Base-by-base conservation (phyloP, 208 protist species). In the Crithidia sp. region DNA sequence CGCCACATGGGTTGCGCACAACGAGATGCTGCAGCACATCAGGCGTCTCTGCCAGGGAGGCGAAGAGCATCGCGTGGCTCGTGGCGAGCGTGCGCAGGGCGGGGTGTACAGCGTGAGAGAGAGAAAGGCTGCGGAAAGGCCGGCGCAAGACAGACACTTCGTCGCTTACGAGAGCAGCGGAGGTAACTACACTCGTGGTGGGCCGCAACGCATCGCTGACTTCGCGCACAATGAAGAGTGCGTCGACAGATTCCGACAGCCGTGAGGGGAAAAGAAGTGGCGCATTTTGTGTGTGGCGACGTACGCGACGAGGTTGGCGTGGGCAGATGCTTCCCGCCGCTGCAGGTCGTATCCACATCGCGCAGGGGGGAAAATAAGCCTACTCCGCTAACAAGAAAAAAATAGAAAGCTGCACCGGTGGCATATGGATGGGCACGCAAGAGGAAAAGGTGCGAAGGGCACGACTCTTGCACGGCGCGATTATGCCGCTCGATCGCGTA, bases 1-100 rank as follows among this genome's bases (percentile, higher is more conserved):
- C 70, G 39, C 54, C 47, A n/a, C 60, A 88, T 65, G 53, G 86
- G 56, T 68, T 67, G 36, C 28, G 76, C 72, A 47, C 81, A 59
- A 40, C 39, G 12, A 39, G 58, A 17, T 47, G 45, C 45, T 81
- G 72, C 43, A 59, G 74, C 50, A 77, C 39, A 70, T 87, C 84
- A 19, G 73, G 56, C 37, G 49, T 71, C 36, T 57, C 39, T 10
- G 54, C 54, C n/a, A 79, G 68, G 12, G 81, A 69, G 12, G 60
- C 55, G n/a, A 86, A 74, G 14, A 86, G 53, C 47, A 76, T 39
- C 10, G 50, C 28, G 66, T 86, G 81, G 57, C 61, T 40, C 28
- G 47, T 56, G 43, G 47, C 12, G 45, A 77, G 58, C 37, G 67
- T 64, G n/a, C 74, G 58, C 36, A 69, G 43, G 3, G 64, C 49